Percentiles rank a stretch among this genome's conserved stretches.
Evolutionary conservation across 2,329 filamentous ascomycete genomes (phyloP).

Genomic region (Mycocentrospora acerina): DNA sequence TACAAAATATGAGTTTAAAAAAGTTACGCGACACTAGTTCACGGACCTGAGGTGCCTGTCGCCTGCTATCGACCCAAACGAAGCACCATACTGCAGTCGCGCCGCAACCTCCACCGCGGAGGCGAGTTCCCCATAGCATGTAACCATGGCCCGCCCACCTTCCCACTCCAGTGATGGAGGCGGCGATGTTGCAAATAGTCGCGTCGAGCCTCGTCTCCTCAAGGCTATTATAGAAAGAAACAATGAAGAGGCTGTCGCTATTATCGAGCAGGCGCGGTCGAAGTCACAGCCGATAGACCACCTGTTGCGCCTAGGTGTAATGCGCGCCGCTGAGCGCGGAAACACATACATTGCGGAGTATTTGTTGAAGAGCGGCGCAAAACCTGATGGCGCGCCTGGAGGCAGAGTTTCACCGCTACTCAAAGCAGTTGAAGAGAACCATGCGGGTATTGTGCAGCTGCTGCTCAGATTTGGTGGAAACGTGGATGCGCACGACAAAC

Average conservation of each 20-base stretch:
- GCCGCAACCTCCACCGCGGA: conserved; percentile 1
- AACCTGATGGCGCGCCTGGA: conserved; percentile 35
- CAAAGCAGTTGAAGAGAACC: conserved; percentile 35
- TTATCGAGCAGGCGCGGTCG: conserved; percentile 38
- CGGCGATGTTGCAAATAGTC: conserved; percentile 25
- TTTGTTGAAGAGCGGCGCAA: conserved; percentile 35
- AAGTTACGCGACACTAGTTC: conserved; percentile 10
- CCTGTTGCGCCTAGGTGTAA: conserved; percentile 39
- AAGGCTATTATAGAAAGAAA: conserved; percentile 37
- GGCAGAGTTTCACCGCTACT: conserved; percentile 33
- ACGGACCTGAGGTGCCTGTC: conserved; percentile 7
- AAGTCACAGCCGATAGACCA: conserved; percentile 35
- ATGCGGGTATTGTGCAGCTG: conserved; percentile 32
- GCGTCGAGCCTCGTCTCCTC: conserved; percentile 39
- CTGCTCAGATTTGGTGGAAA: conserved; percentile 36
- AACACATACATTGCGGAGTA: conserved; percentile 35
- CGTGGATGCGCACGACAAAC: conserved; percentile 38
- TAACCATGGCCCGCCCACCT: conserved; percentile 36
- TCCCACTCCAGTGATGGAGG: conserved; percentile 40
- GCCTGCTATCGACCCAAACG: conserved; percentile 9
- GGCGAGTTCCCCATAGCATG: conserved; percentile 14
- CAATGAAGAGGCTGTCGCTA: conserved; percentile 32
- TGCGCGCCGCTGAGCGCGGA: conserved; percentile 37
- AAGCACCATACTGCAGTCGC: conserved; percentile 1
- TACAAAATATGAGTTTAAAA: conserved; percentile 5